Evolutionary conservation across 2,329 filamentous ascomycete genomes (phyloP).

Genomic region (Xylaria sp.): DNA sequence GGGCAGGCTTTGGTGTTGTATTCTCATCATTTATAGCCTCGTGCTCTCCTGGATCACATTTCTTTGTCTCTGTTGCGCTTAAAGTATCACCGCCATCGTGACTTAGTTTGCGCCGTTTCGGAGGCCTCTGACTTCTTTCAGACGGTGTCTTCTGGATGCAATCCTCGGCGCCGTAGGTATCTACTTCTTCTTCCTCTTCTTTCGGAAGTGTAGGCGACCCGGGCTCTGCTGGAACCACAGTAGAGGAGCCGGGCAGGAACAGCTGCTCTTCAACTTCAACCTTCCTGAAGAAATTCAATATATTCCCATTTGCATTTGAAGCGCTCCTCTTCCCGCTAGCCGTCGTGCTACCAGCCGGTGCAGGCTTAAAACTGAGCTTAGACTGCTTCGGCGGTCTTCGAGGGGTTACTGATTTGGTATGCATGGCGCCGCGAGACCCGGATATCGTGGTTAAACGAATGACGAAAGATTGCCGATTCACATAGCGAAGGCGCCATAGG

Average conservation of each 20-base stretch:
- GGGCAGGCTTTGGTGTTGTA: constrained; percentile 20
- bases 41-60: constrained; percentile 12
- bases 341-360: constrained; percentile 42
- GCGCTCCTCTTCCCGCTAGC: constrained; percentile 50
- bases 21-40: constrained; percentile 12
- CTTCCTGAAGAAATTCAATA: constrained; percentile 81
- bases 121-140: constrained; percentile 44
- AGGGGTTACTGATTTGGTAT: constrained; percentile 42
- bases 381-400: constrained; percentile 43
- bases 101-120: constrained; percentile 58
- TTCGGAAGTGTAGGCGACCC: constrained; percentile 37
- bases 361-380: constrained; percentile 48
- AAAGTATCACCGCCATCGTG: constrained; percentile 35
- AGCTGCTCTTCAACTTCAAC: constrained; percentile 69
- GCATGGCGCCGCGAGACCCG: constrained; percentile 35
- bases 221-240: constrained; percentile 10
- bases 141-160: constrained; percentile 48
- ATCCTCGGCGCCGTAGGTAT: constrained; percentile 51
- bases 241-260: constrained; percentile 57
- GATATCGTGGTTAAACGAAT: background rate
- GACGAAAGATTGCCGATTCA: background rate
- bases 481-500: background rate
- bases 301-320: constrained; percentile 74
- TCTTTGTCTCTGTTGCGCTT: constrained; percentile 4
- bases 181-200: constrained; percentile 47